Conservation (phyloP, 2,329 filamentous ascomycete genomes). For the Venturia nashicola region DNA sequence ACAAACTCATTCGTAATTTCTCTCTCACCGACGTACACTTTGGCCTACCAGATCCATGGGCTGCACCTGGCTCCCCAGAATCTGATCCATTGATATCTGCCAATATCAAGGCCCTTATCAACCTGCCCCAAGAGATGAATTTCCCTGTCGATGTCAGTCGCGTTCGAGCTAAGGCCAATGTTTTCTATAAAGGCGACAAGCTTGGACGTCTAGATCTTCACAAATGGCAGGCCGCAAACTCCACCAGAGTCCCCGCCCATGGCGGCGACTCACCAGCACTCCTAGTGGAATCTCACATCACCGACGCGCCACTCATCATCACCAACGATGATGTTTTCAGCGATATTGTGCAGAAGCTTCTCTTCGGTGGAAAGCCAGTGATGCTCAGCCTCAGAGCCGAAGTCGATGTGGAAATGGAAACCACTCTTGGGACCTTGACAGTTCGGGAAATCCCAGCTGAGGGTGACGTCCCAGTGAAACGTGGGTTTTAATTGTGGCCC, state of each 20-base stretch:
- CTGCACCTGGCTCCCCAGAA: constrained; percentile 60
- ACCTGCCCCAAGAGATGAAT: constrained; percentile 74
- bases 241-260: constrained; percentile 51
- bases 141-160: constrained; percentile 67
- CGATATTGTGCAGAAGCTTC: constrained; percentile 63
- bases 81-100: constrained; percentile 72
- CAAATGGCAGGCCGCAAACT: constrained; percentile 77
- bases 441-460: constrained; percentile 73
- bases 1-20: constrained; percentile 77
- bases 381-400: constrained; percentile 61
- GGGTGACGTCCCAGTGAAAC: constrained; percentile 82
- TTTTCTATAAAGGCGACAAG: constrained; percentile 65
- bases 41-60: constrained; percentile 66
- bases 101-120: constrained; percentile 66
- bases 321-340: constrained; percentile 69
- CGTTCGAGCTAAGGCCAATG: constrained; percentile 65
- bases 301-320: constrained; percentile 70
- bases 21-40: constrained; percentile 79
- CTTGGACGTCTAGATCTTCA: constrained; percentile 69
- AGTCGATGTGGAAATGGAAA: constrained; percentile 73
- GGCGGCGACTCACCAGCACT: constrained; percentile 46
- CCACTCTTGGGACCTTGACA: constrained; percentile 67
- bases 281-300: constrained; percentile 62
- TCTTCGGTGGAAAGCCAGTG: constrained; percentile 63
- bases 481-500: constrained; percentile 49